A percentile compares a stretch with the other conserved stretches of the same genome.
Evolutionary conservation across 2,329 filamentous ascomycete genomes (phyloP).

Genomic region (Hymenoscyphus salicellus): DNA sequence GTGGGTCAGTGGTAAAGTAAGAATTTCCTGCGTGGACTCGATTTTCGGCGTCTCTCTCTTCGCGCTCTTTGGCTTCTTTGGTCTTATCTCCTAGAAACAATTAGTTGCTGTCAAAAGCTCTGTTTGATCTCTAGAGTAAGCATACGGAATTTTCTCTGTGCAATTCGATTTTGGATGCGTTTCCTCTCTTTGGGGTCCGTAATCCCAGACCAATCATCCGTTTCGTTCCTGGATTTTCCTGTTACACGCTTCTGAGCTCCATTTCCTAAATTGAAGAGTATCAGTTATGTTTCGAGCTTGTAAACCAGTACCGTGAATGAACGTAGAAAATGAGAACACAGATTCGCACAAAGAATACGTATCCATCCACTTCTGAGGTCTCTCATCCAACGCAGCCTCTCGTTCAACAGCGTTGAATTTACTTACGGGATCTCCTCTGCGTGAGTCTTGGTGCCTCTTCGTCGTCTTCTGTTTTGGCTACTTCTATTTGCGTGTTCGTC

Average conservation of each 20-base stretch:
- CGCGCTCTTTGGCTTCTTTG: slow-evolving; percentile 63
- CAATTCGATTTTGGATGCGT: slow-evolving; percentile 72
- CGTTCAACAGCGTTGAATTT: too few relatives aligned
- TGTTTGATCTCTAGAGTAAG: slow-evolving; percentile 14
- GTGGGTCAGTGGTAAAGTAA: slow-evolving; percentile 60
- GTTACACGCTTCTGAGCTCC: too few relatives aligned
- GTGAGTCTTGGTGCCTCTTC: too few relatives aligned
- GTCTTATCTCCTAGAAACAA: slow-evolving; percentile 61
- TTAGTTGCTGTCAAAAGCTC: slow-evolving; percentile 7
- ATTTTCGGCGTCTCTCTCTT: slow-evolving; percentile 62
- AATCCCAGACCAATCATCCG: slow-evolving; percentile 62
- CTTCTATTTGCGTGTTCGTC: slow-evolving; percentile 37
- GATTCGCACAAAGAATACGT: too few relatives aligned
- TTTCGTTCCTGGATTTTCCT: slow-evolving; percentile 37
- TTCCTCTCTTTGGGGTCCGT: slow-evolving; percentile 68
- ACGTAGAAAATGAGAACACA: too few relatives aligned
- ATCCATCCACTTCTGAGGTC: too few relatives aligned
- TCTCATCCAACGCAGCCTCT: too few relatives aligned
- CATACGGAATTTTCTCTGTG: slow-evolving; percentile 73
- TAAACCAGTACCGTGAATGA: too few relatives aligned
- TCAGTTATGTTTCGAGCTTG: too few relatives aligned
- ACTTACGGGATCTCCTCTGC: too few relatives aligned
- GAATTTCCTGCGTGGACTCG: slow-evolving; percentile 59
- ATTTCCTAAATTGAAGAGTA: too few relatives aligned
- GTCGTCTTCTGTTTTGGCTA: too few relatives aligned